Percentiles rank a stretch among this genome's conserved stretches.
phyloP scores from a whole-genome alignment of 257 asterid genomes.

The Primulina eburnea region DNA sequence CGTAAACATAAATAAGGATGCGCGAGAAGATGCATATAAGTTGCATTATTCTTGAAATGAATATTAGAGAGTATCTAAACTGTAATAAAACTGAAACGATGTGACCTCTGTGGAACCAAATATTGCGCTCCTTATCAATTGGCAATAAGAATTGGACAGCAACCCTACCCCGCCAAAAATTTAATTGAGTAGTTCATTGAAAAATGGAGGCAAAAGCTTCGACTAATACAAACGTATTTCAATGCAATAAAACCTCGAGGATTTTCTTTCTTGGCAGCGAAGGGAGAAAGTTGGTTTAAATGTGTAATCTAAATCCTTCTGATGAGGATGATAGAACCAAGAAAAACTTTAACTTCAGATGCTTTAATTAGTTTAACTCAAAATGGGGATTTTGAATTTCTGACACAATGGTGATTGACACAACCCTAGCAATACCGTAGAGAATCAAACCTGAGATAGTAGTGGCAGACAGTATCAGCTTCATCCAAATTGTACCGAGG shows the following conservation, averaged over 20 bases:
- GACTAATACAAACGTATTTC: no score
- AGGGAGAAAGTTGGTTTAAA: no score
- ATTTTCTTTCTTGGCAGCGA: no score
- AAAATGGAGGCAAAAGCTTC: no score
- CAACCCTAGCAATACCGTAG: constrained; percentile 2
- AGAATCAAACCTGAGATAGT: constrained; percentile 75
- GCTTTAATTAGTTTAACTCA: not conserved
- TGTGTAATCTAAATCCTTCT: no score
- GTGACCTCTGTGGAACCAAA: not conserved
- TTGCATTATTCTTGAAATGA: not conserved
- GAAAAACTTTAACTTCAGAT: no score
- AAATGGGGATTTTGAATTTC: not conserved
- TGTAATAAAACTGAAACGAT: not conserved
- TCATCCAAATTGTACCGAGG: constrained; percentile 88
- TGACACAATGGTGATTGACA: not conserved
- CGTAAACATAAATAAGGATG: not conserved
- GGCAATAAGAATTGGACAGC: not conserved
- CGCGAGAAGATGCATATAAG: not conserved
- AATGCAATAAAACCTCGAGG: no score
- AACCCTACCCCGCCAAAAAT: not conserved
- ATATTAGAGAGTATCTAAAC: not conserved
- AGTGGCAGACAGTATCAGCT: constrained; percentile 81
- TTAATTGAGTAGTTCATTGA: not conserved
- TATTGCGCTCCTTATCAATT: not conserved
- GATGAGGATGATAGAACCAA: not conserved